Evolutionary conservation across 345 rosid species (phyloP).

Genomic region (Cochlearia excelsa): DNA sequence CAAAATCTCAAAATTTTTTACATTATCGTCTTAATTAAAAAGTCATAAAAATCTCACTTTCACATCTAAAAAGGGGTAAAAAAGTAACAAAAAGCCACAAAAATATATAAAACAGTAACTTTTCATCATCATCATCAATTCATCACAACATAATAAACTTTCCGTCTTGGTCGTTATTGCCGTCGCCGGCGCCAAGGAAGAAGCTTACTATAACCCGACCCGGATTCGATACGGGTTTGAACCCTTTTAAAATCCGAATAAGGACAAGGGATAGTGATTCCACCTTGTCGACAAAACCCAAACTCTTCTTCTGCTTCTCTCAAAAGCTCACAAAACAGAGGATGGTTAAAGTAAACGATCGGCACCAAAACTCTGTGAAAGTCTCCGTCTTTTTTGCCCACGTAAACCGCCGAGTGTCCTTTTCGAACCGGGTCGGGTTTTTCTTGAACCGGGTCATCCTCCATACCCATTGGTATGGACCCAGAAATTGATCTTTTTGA

Average conservation of each 20-base stretch:
- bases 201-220: slow-evolving; percentile 26
- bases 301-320: slow-evolving; percentile 74
- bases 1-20: too few relatives aligned
- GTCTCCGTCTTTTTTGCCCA: slow-evolving; percentile 74
- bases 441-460: slow-evolving; percentile 45
- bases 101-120: too few relatives aligned
- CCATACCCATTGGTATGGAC: too few relatives aligned
- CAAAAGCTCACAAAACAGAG: slow-evolving; percentile 74
- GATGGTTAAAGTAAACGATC: slow-evolving; percentile 86
- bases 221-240: slow-evolving; percentile 62
- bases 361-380: slow-evolving; percentile 77
- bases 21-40: too few relatives aligned
- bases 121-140: too few relatives aligned
- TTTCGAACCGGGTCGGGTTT: slow-evolving; percentile 51
- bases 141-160: too few relatives aligned
- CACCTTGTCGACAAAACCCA: slow-evolving; percentile 79
- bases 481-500: too few relatives aligned
- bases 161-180: too few relatives aligned
- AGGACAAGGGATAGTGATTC: slow-evolving; percentile 82
- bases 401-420: slow-evolving; percentile 78
- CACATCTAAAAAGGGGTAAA: too few relatives aligned
- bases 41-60: too few relatives aligned
- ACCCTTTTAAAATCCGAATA: slow-evolving; percentile 79
- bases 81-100: too few relatives aligned
- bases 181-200: too few relatives aligned